Base-by-base conservation (phyloP, 257 asterid species). In the Plantago major region DNA sequence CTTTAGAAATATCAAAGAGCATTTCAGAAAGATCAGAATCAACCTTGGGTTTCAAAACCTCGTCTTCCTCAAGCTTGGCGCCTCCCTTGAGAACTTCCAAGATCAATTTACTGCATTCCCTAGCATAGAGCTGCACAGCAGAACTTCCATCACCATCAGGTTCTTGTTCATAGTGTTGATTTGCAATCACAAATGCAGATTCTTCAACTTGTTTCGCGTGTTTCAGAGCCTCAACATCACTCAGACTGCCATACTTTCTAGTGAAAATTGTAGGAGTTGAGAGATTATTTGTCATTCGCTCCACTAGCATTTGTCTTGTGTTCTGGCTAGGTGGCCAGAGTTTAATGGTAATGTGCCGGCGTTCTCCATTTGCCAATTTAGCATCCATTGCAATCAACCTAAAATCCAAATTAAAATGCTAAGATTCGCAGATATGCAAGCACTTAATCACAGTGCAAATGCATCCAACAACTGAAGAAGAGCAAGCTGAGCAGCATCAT, bases 121-220 rank as follows among this genome's bases (percentile, higher is more conserved):
- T 86, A 50, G 99, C 96, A 76, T 92, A 92, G 66, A 89, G 81
- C 67, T 92, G 99, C 71, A 92, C 95, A 22, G 97, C 97, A 40
- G 95, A 72, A 74, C 94, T 86, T 58, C 99, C 99, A 73, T 92
- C 99, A 58, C 99, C 99, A 74, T 86, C 96, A 14, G 96, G 96
- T 74, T 84, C 93, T 67, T 76, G 84, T 58, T 81, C 89, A 49
- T 83, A 86, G 55, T 84, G 82, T 60, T 75, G 78, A 76, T 78
- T 80, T 42, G 97, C 96, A 5, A 60, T 15, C 51, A 71, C 33
- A 79, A 84, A 89, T 15, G 97, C 95, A 7, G 76, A 46, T 69
- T 84, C 94, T 86, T 92, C 99, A 42, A 86, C 84, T 30, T 71
- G 76, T 57, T 81, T 77, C 57, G 96, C 93, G 61, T 73, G 78